Evolutionary conservation across 2,329 filamentous ascomycete species (phyloP).

Genomic region (Metarhizium sp.): DNA sequence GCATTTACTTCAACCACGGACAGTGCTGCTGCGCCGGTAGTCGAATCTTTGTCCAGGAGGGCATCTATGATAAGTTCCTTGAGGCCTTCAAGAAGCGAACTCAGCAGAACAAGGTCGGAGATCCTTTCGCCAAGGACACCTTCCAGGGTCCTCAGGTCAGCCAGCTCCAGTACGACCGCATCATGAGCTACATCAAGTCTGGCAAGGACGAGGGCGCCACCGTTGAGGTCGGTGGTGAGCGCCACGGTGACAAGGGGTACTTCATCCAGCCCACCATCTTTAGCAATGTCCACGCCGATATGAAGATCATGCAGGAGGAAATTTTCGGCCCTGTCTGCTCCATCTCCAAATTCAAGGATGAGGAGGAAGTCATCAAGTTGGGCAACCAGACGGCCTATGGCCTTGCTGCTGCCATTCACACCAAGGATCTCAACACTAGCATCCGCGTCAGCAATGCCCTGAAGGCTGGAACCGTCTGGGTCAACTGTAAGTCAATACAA

Average conservation of each 20-base stretch:
- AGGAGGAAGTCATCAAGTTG: slow-evolving; percentile 66
- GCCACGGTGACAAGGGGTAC: slow-evolving; percentile 68
- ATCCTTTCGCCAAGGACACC: slow-evolving; percentile 69
- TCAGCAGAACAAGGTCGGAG: slow-evolving; percentile 65
- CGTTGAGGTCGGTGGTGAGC: slow-evolving; percentile 44
- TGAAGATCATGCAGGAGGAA: slow-evolving; percentile 89
- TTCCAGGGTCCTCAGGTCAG: slow-evolving; percentile 88
- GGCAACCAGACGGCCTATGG: slow-evolving; percentile 74
- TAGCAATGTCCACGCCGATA: slow-evolving; percentile 67
- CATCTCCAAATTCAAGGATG: slow-evolving; percentile 77
- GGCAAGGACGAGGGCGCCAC: slow-evolving; percentile 50
- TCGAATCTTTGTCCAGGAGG: slow-evolving; percentile 77
- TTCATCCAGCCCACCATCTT: slow-evolving; percentile 92
- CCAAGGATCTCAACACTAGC: slow-evolving; percentile 71
- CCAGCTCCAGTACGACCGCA: slow-evolving; percentile 77
- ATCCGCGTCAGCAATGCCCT: slow-evolving; percentile 69
- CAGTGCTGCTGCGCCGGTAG: slow-evolving; percentile 67
- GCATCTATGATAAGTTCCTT: slow-evolving; percentile 82
- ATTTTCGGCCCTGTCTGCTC: slow-evolving; percentile 85
- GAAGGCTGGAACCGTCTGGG: slow-evolving; percentile 59
- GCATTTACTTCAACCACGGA: slow-evolving; percentile 57
- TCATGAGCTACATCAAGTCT: slow-evolving; percentile 72
- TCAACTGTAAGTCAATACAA: slow-evolving; percentile 30
- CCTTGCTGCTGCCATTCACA: slow-evolving; percentile 76
- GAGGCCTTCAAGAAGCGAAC: slow-evolving; percentile 71